Percentiles rank a stretch among this genome's conserved stretches.
phyloP scores from a whole-genome alignment of 2,329 filamentous ascomycete genomes.

The Cytospora schulzeri region DNA sequence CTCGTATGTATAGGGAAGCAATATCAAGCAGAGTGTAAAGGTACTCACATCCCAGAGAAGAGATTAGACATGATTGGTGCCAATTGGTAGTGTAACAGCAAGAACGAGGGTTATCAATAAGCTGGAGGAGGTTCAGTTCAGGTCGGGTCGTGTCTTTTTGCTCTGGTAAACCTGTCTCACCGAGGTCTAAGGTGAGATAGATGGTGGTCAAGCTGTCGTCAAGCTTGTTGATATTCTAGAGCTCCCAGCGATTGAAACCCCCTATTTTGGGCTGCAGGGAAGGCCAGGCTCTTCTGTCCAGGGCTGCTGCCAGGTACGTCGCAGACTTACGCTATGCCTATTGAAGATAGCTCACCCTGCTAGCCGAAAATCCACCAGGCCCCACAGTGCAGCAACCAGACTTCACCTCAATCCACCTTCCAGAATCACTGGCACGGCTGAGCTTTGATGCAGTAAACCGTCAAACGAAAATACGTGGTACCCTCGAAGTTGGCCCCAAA shows the following conservation, averaged over 20 bases:
- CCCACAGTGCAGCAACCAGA: conserved; percentile 1
- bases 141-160: background rate
- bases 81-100: conserved; percentile 23
- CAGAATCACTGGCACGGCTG: background rate
- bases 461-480: background rate
- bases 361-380: background rate
- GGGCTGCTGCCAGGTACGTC: background rate
- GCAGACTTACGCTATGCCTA: background rate
- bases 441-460: background rate
- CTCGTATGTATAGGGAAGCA: conserved; percentile 9
- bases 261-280: conserved; percentile 23
- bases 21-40: conserved; percentile 8
- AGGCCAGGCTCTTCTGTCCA: conserved; percentile 6
- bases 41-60: conserved; percentile 64
- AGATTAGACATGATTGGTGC: conserved; percentile 57
- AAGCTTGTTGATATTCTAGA: conserved; percentile 18
- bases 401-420: background rate
- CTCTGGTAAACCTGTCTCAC: background rate
- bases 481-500: background rate
- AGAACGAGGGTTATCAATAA: background rate
- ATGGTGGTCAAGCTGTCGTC: conserved; percentile 4
- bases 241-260: conserved; percentile 7
- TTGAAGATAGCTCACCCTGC: background rate
- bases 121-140: background rate
- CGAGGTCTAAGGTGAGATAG: conserved; percentile 10